A percentile compares a stretch with the other conserved stretches of the same genome.
Conservation (phyloP, 768 basidiomycete genomes). For the Rhizopogon salebrosus region DNA sequence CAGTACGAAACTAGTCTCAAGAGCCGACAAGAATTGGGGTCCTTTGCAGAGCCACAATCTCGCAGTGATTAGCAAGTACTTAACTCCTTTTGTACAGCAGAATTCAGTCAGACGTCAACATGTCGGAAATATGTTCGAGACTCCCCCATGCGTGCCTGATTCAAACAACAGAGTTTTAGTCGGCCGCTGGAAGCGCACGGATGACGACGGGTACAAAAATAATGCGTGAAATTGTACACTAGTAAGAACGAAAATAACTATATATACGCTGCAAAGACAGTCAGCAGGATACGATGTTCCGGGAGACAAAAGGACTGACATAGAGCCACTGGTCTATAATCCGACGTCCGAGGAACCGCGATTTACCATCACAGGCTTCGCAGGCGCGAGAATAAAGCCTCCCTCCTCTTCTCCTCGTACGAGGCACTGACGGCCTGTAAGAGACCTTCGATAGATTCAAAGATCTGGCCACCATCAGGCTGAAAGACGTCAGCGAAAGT, state of each 20-base stretch:
- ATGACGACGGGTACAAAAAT: background rate
- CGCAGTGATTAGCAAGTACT: background rate
- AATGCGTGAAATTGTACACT: background rate
- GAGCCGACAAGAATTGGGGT: conserved; percentile 34
- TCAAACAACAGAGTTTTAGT: background rate
- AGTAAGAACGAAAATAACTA: background rate
- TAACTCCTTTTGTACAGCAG: background rate
- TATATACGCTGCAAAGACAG: background rate
- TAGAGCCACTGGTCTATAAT: background rate
- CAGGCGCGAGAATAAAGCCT: conserved; percentile 43
- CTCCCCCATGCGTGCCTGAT: background rate
- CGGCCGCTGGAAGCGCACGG: background rate
- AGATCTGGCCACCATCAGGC: conserved; percentile 27
- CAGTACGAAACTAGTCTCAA: conserved; percentile 48
- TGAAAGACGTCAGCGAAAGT: conserved; percentile 10
- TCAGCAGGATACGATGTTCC: background rate
- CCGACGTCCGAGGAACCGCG: background rate
- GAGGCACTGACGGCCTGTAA: conserved; percentile 50
- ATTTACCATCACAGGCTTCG: conserved; percentile 30
- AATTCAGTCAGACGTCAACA: background rate
- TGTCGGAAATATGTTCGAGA: background rate
- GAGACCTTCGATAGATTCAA: conserved; percentile 58
- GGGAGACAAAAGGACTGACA: background rate
- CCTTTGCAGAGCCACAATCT: conserved; percentile 17
- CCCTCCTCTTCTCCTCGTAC: conserved; percentile 44